phyloP scores from a whole-genome alignment of 306 rosid species.

The Cucumis melo region DNA sequence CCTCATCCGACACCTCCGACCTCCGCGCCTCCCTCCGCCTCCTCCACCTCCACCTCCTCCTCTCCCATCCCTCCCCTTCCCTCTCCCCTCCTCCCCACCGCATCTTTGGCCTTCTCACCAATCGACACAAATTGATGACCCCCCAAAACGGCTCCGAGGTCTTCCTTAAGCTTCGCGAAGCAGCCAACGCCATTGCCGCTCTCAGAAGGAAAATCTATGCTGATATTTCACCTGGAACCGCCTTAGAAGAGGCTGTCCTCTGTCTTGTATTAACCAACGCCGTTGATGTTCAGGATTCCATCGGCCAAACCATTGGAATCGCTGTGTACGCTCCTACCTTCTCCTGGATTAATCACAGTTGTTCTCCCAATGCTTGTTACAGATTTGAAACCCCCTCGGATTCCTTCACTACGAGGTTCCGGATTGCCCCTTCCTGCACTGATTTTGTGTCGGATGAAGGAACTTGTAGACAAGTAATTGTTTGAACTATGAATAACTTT shows the following conservation, averaged over 20 bases:
- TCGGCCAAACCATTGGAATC: conserved; percentile 37
- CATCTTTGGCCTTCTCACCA: conserved; percentile 38
- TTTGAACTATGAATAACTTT: background rate
- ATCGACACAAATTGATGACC: conserved; percentile 21
- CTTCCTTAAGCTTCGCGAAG: conserved; percentile 14
- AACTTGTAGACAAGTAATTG: conserved; percentile 9
- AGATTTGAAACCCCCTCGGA: conserved; percentile 19
- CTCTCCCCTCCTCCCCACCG: conserved; percentile 13
- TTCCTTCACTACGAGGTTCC: background rate
- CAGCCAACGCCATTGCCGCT: conserved; percentile 39
- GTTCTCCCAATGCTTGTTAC: conserved; percentile 70
- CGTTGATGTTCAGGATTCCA: conserved; percentile 62
- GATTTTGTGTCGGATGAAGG: conserved; percentile 3
- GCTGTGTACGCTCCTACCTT: conserved; percentile 39
- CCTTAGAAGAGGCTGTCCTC: conserved; percentile 38
- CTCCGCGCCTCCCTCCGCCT: conserved; percentile 60
- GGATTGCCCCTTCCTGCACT: conserved; percentile 21
- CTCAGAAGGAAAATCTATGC: background rate
- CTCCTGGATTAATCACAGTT: conserved; percentile 77
- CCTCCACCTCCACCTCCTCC: conserved; percentile 41
- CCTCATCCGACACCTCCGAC: conserved; percentile 24
- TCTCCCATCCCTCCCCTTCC: conserved; percentile 2
- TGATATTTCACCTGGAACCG: conserved; percentile 8
- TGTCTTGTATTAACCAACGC: conserved; percentile 66
- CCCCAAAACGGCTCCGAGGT: background rate